A percentile compares a stretch with the other conserved stretches of the same genome.
These are phyloP conservation scores for Leccinum pachyderme DNA, from an alignment of 1,284 basidiomycete genomes.

Conservation along the genomic window DNA sequence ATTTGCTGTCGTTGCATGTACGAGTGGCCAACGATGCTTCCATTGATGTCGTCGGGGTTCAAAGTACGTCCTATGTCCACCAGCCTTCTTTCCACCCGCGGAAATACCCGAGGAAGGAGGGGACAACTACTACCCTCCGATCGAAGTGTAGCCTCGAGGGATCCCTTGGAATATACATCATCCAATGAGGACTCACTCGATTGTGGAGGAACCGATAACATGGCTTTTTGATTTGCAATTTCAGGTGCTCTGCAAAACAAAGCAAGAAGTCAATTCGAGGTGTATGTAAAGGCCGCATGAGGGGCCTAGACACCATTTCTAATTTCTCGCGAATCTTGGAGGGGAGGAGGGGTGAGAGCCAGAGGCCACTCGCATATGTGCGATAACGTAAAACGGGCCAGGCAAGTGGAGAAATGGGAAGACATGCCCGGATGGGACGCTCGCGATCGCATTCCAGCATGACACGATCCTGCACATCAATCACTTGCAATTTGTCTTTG, in stretches of 20 bases:
- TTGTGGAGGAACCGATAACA: neutral
- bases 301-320: neutral
- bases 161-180: neutral
- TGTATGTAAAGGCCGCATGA: neutral
- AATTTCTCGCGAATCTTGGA: slow-evolving; percentile 7
- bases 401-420: slow-evolving; percentile 1
- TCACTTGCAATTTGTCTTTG: neutral
- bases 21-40: neutral
- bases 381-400: slow-evolving; percentile 18
- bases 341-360: slow-evolving; percentile 2
- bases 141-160: neutral
- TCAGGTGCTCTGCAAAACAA: neutral
- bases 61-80: neutral
- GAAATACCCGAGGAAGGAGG: neutral
- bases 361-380: neutral
- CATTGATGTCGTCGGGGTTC: neutral
- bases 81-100: neutral
- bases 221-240: neutral
- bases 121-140: neutral
- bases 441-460: neutral
- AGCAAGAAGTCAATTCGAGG: neutral
- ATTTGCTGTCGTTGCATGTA: slow-evolving; percentile 2
- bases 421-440: slow-evolving; percentile 2
- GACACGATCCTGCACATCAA: slow-evolving; percentile 1
- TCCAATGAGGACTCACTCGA: neutral